Conservation (phyloP, 805 yeast genomes). For the Kuraishia hungarica region DNA sequence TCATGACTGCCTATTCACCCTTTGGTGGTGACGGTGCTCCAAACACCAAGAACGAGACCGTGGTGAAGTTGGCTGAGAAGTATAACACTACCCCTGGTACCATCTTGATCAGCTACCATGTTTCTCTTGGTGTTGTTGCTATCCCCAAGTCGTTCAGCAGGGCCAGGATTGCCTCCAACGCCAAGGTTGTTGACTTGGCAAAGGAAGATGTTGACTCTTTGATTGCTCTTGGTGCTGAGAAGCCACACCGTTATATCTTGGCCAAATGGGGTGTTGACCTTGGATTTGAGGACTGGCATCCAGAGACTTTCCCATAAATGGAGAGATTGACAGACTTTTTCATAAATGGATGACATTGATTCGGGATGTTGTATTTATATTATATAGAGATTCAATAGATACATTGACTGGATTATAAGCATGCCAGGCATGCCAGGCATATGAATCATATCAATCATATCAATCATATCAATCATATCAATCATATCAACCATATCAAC, state of each 20-base stretch:
- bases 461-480: too few relatives aligned
- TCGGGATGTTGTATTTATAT: too few relatives aligned
- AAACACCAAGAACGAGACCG: slow-evolving; percentile 31
- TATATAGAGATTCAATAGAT: too few relatives aligned
- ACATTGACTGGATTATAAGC: too few relatives aligned
- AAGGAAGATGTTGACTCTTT: not conserved
- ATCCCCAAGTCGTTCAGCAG: slow-evolving; percentile 41
- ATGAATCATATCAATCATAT: too few relatives aligned
- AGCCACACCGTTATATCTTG: slow-evolving; percentile 22
- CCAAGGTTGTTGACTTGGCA: slow-evolving; percentile 2
- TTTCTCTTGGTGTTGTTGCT: slow-evolving; percentile 46
- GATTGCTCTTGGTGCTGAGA: slow-evolving; percentile 1
- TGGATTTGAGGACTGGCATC: slow-evolving; percentile 21
- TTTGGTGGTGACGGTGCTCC: slow-evolving; percentile 31
- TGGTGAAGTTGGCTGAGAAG: slow-evolving; percentile 35
- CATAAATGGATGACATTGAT: too few relatives aligned
- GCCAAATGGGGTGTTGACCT: slow-evolving; percentile 23
- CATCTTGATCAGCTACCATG: slow-evolving; percentile 49
- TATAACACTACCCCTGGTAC: slow-evolving; percentile 37
- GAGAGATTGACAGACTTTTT: not conserved
- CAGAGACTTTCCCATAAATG: not conserved
- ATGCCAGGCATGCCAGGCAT: too few relatives aligned
- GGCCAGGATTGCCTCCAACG: slow-evolving; percentile 26
- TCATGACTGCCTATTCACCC: slow-evolving; percentile 33
- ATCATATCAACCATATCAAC: too few relatives aligned